Conservation (phyloP, 192 early-diverging fungal genomes). For the Coemansia nantahalensis region DNA sequence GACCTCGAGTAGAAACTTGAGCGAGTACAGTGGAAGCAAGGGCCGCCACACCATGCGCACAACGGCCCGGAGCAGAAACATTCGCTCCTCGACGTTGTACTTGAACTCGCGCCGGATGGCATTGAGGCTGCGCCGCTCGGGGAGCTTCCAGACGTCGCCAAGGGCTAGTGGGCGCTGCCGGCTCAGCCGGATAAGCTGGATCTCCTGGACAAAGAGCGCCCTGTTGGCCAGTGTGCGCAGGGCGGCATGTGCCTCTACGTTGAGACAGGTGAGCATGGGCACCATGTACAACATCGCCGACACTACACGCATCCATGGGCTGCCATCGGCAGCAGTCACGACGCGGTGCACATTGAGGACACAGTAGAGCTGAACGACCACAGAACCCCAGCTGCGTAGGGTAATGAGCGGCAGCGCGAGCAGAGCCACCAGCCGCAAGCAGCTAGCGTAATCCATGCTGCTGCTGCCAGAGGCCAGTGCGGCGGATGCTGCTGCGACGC, state of each 20-base stretch:
- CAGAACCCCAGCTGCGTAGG: background rate
- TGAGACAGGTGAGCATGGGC: constrained; percentile 12
- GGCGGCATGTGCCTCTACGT: constrained; percentile 6
- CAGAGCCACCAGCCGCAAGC: constrained; percentile 1
- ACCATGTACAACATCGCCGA: constrained; percentile 2
- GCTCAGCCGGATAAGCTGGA: constrained; percentile 18
- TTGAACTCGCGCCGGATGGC: constrained; percentile 18
- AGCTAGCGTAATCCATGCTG: too few species aligned
- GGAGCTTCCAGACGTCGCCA: constrained; percentile 22
- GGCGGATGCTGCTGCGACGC: too few species aligned
- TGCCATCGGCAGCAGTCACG: background rate
- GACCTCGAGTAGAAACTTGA: constrained; percentile 6
- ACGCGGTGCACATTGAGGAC: constrained; percentile 16
- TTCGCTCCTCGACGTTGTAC: constrained; percentile 25
- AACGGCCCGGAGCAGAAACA: constrained; percentile 42
- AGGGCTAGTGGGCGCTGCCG: constrained; percentile 19
- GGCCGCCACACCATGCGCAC: constrained; percentile 42
- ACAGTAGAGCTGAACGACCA: constrained; percentile 14
- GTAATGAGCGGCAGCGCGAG: constrained; percentile 6
- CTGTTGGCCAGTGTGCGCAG: constrained; percentile 4
- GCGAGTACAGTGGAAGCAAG: constrained; percentile 26
- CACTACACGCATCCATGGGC: background rate
- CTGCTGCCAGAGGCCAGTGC: too few species aligned
- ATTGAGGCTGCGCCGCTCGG: constrained; percentile 15
- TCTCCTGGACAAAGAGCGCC: constrained; percentile 13